Evolutionary conservation across 2,329 filamentous ascomycete genomes (phyloP), one percentile per base, ranked within the genome.

Genomic region (Shiraia bambusicola): DNA sequence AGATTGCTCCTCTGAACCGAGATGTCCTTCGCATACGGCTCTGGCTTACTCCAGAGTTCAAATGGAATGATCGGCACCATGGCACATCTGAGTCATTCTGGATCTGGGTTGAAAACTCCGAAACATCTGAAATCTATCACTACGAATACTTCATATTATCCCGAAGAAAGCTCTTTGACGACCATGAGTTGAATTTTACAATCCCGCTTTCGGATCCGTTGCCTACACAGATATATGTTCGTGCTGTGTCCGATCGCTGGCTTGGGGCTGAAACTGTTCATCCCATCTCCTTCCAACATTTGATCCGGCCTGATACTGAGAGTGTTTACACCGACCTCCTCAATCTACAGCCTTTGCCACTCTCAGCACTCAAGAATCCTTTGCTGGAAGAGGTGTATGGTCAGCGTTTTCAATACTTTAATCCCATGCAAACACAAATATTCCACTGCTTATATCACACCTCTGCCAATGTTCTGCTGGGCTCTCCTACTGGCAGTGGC

Each of bases 371-470:
- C 29, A 90, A 95, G 63, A 95, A 97, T 50, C 83, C 88, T 0
- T 76, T 83, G 0, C 71, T 98, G 0, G 92, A 98, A 65, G 88
- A 93, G 47, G 80, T 98, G 1, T 98, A 98, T 60, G 83, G 79
- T 0, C 76, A 92, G 64, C 82, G 90, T 24, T 98, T 98, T 69
- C 86, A 93, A 52, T 98, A 86, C 70, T 98, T 98, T 77, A 98
- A 98, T 63, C 93, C 93, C 0, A 97, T 98, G 94, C 93, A 98
- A 69, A 97, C 93, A 0, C 93, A 98, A 62, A 89, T 98, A 37
- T 98, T 98, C 71, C 93, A 98, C 61, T 92, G 89, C 11, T 79
- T 98, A 25, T 98, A 98, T 54, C 86, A 97, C 65, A 96, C 93
- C 0, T 71, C 87, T 6, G 86, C 88, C 32, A 98, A 98, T 62